Evolutionary conservation across 2,329 filamentous ascomycete genomes (phyloP), one percentile per base, ranked within the genome.

Genomic region (Pseudogymnoascus sp.): DNA sequence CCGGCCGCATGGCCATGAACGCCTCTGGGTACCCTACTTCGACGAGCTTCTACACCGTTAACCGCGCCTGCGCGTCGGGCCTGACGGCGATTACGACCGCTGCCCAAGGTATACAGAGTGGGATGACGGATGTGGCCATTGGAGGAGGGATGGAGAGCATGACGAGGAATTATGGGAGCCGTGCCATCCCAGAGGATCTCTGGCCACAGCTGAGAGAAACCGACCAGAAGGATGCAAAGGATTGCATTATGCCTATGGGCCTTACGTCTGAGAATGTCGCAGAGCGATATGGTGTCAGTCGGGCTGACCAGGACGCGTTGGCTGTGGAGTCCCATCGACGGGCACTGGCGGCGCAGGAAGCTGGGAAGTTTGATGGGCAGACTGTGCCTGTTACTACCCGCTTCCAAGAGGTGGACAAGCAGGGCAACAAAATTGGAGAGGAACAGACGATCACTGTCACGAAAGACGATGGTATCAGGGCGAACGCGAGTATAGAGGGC

Each of bases 121-220:
- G 89, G 1, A 82, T 83, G 67, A 88, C 93, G 59, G 82, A 86
- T 64, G 79, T 81, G 0, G 92, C 90, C 63, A 84, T 97, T 64
- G 92, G 86, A 8, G 92, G 89, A 1, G 92, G 92, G 30, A 96
- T 95, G 89, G 92, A 97, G 81, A 93, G 88, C 76, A 97, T 97
- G 92, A 96, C 90, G 65, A 78, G 88, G 66, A 96, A 96, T 76
- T 97, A 97, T 75, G 91, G 87, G 59, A 84, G 79, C 25, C 79
- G 85, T 62, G 92, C 92, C n/a, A 94, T 97, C 43, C 92, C 92
- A 0, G 86, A 85, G 0, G 83, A 91, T 65, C 75, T 91, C 9
- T 96, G 91, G 90, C 85, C 88, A 0, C 85, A 82, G 59, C 76
- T 96, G 63, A 83, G 78, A 68, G 81, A 87, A 1, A 85, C 81